Percentiles rank a stretch among this genome's conserved stretches.
Evolutionary conservation across 805 yeast species (phyloP).

Genomic region (Candida incommunis): DNA sequence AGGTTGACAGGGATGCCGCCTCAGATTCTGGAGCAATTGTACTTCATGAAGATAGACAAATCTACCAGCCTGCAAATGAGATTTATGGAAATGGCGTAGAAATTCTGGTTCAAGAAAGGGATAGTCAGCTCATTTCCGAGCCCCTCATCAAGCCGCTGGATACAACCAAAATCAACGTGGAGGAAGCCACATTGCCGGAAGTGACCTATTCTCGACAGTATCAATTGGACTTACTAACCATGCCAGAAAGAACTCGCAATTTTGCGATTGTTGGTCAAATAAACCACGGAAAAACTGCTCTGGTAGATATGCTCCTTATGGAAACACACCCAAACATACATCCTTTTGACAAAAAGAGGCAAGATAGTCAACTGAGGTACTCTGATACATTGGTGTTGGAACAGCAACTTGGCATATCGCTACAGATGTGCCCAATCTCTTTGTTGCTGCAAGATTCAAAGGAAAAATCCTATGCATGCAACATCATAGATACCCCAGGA

Average conservation of each 20-base stretch:
- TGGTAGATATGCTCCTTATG: conserved; percentile 51
- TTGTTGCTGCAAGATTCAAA: conserved; percentile 39
- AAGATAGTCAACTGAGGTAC: conserved; percentile 39
- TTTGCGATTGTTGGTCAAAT: conserved; percentile 67
- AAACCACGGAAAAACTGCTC: conserved; percentile 76
- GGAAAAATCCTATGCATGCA: conserved; percentile 42
- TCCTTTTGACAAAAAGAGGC: conserved; percentile 19
- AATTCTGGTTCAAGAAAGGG: conserved; percentile 41
- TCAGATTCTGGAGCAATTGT: conserved; percentile 20
- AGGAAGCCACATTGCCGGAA: conserved; percentile 41
- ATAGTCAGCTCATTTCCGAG: conserved; percentile 35
- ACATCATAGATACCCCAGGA: conserved; percentile 82
- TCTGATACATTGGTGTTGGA: conserved; percentile 65
- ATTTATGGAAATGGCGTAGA: conserved; percentile 53
- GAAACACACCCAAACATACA: conserved; percentile 45
- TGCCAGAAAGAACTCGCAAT: conserved; percentile 59
- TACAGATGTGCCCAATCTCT: conserved; percentile 49
- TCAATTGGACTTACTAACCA: conserved; percentile 31
- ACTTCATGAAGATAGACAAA: conserved; percentile 31
- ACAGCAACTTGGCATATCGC: conserved; percentile 51
- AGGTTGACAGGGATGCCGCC: too few species aligned
- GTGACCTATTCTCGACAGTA: conserved; percentile 50
- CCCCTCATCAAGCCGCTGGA: conserved; percentile 51
- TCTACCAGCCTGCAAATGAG: conserved; percentile 29
- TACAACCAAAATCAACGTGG: conserved; percentile 31